Evolutionary conservation across 148 eudicot species (phyloP).

Genomic region (Talinum fruticosum): DNA sequence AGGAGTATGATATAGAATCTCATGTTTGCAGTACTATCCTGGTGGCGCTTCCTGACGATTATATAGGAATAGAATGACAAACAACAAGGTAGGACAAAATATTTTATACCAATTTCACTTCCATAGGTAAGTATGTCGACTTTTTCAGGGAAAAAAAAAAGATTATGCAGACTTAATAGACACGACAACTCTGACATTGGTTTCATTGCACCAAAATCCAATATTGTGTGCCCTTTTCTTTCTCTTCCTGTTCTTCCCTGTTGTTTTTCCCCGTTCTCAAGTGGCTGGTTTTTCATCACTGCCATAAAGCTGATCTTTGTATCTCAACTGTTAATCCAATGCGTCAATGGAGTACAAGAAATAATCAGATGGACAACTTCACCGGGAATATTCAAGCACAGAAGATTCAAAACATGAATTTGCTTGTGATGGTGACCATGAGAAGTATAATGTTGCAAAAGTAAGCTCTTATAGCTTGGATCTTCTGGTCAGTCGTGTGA

Average conservation of each 20-base stretch:
- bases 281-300: not conserved
- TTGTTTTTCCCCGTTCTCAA: not conserved
- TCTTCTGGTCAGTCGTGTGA: too few species aligned
- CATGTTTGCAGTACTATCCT: constrained; percentile 24
- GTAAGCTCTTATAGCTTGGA: too few species aligned
- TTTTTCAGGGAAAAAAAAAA: not conserved
- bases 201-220: too few species aligned
- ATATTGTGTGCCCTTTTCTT: not conserved
- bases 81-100: not conserved
- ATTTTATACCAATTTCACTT: not conserved
- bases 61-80: not conserved
- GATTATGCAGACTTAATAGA: not conserved
- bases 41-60: constrained; percentile 33
- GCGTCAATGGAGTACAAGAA: not conserved
- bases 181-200: not conserved
- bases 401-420: not conserved
- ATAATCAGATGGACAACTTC: not conserved
- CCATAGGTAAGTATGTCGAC: not conserved
- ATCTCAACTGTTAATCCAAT: not conserved
- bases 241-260: not conserved
- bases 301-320: not conserved
- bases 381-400: not conserved
- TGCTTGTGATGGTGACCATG: not conserved
- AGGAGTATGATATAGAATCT: not conserved
- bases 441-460: not conserved